A percentile compares a stretch with the other conserved stretches of the same genome.
phyloP scores from a whole-genome alignment of 441 rosid species.

The Pelargonium cotyledonis region DNA sequence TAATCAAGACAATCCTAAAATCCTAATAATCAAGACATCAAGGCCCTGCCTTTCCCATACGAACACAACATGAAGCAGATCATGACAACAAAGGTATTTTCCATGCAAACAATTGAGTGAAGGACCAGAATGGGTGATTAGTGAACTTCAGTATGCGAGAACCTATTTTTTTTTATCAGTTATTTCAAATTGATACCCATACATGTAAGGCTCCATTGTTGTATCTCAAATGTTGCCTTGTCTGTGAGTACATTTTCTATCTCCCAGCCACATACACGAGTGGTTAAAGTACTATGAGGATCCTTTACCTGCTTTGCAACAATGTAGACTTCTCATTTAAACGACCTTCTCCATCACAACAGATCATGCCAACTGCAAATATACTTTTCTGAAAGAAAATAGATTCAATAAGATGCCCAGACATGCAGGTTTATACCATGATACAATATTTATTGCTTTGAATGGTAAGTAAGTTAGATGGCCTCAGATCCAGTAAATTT shows the following conservation, averaged over 20 bases:
- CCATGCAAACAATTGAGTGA: neutral
- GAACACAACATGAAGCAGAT: neutral
- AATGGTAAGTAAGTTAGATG: neutral
- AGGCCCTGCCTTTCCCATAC: neutral
- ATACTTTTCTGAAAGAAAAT: constrained; percentile 62
- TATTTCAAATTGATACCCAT: neutral
- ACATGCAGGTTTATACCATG: constrained; percentile 13
- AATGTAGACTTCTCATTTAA: constrained; percentile 80
- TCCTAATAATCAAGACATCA: neutral
- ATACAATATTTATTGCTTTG: neutral
- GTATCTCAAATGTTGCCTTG: neutral
- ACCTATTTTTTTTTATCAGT: neutral
- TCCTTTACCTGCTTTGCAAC: constrained; percentile 80
- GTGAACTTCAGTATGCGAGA: neutral
- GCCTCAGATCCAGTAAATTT: neutral
- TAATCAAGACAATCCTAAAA: neutral
- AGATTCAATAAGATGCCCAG: constrained; percentile 27
- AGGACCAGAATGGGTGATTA: neutral
- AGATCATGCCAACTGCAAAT: constrained; percentile 88
- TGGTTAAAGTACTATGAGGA: constrained; percentile 6
- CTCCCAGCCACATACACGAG: constrained; percentile 3
- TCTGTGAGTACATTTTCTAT: neutral
- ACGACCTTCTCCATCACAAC: constrained; percentile 94
- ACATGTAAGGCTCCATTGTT: neutral
- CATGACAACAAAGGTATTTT: neutral